Base-by-base conservation (phyloP, 345 rosid species). In the Eucalyptus dawsonii region DNA sequence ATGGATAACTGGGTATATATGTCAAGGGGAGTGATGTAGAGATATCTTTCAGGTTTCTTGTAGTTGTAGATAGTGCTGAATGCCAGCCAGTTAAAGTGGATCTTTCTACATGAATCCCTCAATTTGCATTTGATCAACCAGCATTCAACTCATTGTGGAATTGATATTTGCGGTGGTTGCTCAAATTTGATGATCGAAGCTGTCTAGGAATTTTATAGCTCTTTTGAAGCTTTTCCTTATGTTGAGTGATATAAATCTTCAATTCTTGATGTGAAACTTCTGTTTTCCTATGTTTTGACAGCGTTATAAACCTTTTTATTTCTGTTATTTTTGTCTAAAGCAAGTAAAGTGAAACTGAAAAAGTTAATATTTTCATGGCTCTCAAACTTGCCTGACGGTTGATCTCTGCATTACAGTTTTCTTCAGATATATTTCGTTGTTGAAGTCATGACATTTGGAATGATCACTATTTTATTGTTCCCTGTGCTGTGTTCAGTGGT, bases 401-500 rank as follows among this genome's bases (percentile, higher is more conserved):
- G 85, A 76, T 87, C 45, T 42, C 88, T 40, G 50, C 44, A 34
- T 17, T 16, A 53, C 83, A 89, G 47, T 85, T 86, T 80, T 25
- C 51, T 25, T 62, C 31, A n/a, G 56, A 47, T 16, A 51, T 88
- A 50, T 87, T 22, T 67, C 9, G 53, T 44, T 67, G 47, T 76
- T 40, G 29, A 76, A 76, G 47, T 76, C 83, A 76, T 40, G 24
- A 76, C 47, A 40, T 42, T 40, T 76, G 85, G 85, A 40, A 76
- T 76, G 47, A 40, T 76, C 47, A 24, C 44, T 65, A 47, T 29
- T 15, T 6, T 6, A n/a, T 29, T 22, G 24, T n/a, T 31, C 22
- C 67, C 14, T 83, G 58, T 88, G 76, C 40, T 49, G 88, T 86
- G 90, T 86, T 86, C 94, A 97, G 99, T 98, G 99, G 99, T 96